A percentile compares a stretch with the other conserved stretches of the same genome.
Evolutionary conservation across 768 basidiomycete species (phyloP).

Genomic region (Naganishia onofrii): DNA sequence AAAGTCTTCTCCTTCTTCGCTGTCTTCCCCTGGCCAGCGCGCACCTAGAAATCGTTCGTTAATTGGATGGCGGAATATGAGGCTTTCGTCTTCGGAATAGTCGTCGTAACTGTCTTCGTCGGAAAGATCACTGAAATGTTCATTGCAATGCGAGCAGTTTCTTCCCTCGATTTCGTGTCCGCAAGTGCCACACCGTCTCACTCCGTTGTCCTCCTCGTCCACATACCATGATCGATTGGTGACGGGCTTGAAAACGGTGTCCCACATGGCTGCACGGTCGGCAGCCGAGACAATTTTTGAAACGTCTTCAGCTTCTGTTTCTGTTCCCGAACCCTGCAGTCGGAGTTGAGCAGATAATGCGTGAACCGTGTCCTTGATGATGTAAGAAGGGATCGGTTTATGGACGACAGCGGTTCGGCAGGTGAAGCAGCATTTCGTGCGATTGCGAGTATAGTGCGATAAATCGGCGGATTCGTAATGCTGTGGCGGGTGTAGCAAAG

Average conservation of each 20-base stretch:
- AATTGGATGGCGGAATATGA: neutral
- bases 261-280: constrained; percentile 26
- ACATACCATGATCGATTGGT: constrained; percentile 20
- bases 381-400: constrained; percentile 27
- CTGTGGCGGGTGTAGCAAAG: constrained; percentile 12
- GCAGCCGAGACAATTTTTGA: neutral
- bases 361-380: constrained; percentile 21
- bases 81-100: constrained; percentile 1
- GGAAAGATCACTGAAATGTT: constrained; percentile 28
- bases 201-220: constrained; percentile 18
- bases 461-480: neutral
- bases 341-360: constrained; percentile 3
- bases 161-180: constrained; percentile 26
- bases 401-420: constrained; percentile 26
- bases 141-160: constrained; percentile 26
- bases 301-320: neutral
- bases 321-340: neutral
- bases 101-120: neutral
- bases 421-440: constrained; percentile 27
- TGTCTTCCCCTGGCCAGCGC: constrained; percentile 14
- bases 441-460: neutral
- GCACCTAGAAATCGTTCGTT: neutral
- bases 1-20: constrained; percentile 14
- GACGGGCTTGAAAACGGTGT: constrained; percentile 20
- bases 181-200: constrained; percentile 26